Base-by-base conservation (phyloP, 2,329 filamentous ascomycete species). In the Pleomassaria siparia region DNA sequence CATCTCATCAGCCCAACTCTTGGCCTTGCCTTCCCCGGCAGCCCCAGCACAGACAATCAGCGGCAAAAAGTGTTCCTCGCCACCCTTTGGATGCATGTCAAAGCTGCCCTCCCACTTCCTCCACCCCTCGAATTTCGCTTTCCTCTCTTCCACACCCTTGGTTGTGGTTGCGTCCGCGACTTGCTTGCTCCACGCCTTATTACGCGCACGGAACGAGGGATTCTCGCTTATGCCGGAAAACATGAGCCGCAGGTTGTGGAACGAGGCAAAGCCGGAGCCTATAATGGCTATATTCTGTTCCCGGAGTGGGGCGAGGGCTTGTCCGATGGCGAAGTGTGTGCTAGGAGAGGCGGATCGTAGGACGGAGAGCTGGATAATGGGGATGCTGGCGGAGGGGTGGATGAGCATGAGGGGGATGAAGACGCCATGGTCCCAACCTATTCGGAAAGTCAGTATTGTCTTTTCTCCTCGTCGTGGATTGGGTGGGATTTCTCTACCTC, bases 341-440 rank as follows among this genome's bases (percentile, higher is more conserved):
- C 66, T 63, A 0, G 80, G 72, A 40, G 79, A 74, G 58, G 84
- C 80, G 15, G 74, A 78, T 22, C 58, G 54, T 3, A 84, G 74
- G 10, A 84, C 79, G 1, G 77, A 81, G 45, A 84, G 58, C 59
- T 83, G 81, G n/a, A 84, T 70, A 24, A 84, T 72, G 40, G 81
- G 81, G 2, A 81, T 61, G 47, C 74, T 67, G 53, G 80, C 81
- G 33, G 69, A 56, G 16, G 81, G 81, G 46, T 77, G 66, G 55
- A 80, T 76, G 35, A 84, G 77, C 37, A 76, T 72, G 67, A 84
- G 71, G 6, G 81, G 81, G 21, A 84, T 66, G 62, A 83, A 84
- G 47, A 84, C 80, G 68, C 81, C 81, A 59, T 84, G 81, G 59
- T 84, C 81, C 81, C 81, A 84, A 48, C 76, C 73, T 69, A 32